Percentiles rank a stretch among this genome's conserved stretches.
Conservation (phyloP, 148 eudicot genomes). For the Polygonum maritimum region DNA sequence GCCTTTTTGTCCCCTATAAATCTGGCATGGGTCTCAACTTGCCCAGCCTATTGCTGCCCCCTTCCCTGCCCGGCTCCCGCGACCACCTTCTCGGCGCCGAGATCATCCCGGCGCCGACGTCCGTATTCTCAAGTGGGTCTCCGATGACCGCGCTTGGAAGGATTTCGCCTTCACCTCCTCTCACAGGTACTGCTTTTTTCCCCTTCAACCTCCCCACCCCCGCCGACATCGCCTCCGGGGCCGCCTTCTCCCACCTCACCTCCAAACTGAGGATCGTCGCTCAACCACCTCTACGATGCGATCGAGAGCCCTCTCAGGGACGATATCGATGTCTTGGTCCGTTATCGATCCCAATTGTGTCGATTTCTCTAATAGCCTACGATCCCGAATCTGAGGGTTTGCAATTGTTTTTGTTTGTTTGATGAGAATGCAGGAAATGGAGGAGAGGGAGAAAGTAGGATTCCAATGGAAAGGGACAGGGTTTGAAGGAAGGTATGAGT, state of each 20-base stretch:
- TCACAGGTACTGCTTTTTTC: no score
- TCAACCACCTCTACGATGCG: slow-evolving; percentile 40
- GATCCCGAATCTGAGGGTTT: neutral
- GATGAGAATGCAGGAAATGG: slow-evolving; percentile 52
- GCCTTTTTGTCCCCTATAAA: no score
- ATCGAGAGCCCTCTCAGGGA: slow-evolving; percentile 35
- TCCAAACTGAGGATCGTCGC: neutral
- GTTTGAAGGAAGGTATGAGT: no score
- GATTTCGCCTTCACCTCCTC: no score
- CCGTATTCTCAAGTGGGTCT: no score
- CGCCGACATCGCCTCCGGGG: no score
- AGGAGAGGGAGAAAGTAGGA: slow-evolving; percentile 79
- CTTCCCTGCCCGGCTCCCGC: slow-evolving; percentile 15
- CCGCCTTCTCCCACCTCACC: no score
- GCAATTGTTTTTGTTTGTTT: neutral
- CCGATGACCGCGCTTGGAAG: no score
- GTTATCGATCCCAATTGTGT: neutral
- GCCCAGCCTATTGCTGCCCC: slow-evolving; percentile 22
- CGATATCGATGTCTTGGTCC: slow-evolving; percentile 78
- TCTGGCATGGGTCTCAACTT: slow-evolving; percentile 3
- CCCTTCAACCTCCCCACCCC: no score
- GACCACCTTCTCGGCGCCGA: slow-evolving; percentile 16
- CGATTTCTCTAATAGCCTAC: neutral
- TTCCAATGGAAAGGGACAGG: no score
- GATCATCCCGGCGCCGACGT: slow-evolving; percentile 4